A percentile compares a stretch with the other conserved stretches of the same genome.
Conservation (phyloP, 2,329 filamentous ascomycete genomes). For the Coniella lustricola region DNA sequence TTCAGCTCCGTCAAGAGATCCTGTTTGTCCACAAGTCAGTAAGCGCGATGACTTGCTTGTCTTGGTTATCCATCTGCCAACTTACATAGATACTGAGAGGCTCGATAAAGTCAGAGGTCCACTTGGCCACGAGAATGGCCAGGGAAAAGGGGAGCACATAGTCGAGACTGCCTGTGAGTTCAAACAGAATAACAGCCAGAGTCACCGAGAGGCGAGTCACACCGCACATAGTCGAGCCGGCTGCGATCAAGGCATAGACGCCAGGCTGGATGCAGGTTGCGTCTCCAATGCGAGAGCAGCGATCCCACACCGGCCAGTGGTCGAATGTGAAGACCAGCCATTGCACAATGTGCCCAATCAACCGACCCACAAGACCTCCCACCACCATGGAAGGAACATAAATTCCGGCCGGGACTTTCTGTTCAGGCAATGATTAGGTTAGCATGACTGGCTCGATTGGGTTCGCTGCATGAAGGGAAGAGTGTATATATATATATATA, state of each 20-base stretch:
- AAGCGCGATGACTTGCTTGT: not conserved
- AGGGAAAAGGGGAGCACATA: slow-evolving; percentile 94
- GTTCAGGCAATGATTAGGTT: not conserved
- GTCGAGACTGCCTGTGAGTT: slow-evolving; percentile 88
- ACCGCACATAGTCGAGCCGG: slow-evolving; percentile 95
- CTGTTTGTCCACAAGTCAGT: slow-evolving; percentile 30
- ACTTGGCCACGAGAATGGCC: slow-evolving; percentile 90
- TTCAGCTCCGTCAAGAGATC: slow-evolving; percentile 96
- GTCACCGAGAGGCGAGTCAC: slow-evolving; percentile 92
- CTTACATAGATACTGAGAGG: slow-evolving; percentile 85
- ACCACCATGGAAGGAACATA: slow-evolving; percentile 99
- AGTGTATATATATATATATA: too few relatives aligned
- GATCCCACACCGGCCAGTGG: slow-evolving; percentile 63
- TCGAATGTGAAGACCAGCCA: slow-evolving; percentile 71
- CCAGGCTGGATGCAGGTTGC: slow-evolving; percentile 89
- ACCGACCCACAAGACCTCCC: slow-evolving; percentile 81
- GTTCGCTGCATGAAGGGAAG: too few relatives aligned
- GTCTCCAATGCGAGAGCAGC: slow-evolving; percentile 62
- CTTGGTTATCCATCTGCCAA: slow-evolving; percentile 14
- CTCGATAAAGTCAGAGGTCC: slow-evolving; percentile 93
- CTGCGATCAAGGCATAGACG: slow-evolving; percentile 92
- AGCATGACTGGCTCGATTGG: not conserved
- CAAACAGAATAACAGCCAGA: slow-evolving; percentile 89
- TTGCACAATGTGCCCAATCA: slow-evolving; percentile 80
- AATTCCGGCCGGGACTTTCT: slow-evolving; percentile 91